phyloP scores from a whole-genome alignment of 371 early-diverging fungal species.

The Syncephalastrum contaminatum region DNA sequence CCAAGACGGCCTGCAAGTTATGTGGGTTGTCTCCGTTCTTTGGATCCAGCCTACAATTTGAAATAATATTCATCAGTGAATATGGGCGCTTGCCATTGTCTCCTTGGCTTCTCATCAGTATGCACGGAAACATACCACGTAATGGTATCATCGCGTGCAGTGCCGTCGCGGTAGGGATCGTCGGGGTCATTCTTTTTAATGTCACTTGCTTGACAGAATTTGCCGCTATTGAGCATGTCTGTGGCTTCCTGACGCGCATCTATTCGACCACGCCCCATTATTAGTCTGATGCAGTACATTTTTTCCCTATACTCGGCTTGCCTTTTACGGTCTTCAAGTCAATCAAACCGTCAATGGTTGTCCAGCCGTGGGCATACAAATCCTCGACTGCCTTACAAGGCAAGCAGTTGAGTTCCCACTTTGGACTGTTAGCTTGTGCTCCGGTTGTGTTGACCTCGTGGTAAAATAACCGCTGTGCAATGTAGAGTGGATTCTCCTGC shows the following conservation, averaged over 20 bases:
- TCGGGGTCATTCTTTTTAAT: conserved; percentile 32
- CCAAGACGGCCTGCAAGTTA: conserved; percentile 34
- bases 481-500: conserved; percentile 44
- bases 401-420: conserved; percentile 29
- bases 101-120: not conserved
- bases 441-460: conserved; percentile 43
- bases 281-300: too few relatives aligned
- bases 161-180: conserved; percentile 60
- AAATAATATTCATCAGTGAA: conserved; percentile 1
- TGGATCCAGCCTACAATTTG: conserved; percentile 23
- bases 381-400: conserved; percentile 37
- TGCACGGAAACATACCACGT: conserved; percentile 35
- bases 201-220: conserved; percentile 32
- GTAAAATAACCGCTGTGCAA: conserved; percentile 52
- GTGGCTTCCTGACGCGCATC: conserved; percentile 37
- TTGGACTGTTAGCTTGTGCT: conserved; percentile 21
- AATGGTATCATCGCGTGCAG: conserved; percentile 62
- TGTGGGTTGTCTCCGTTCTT: conserved; percentile 9
- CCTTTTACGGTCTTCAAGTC: conserved; percentile 39
- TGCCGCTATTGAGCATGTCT: conserved; percentile 19
- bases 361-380: conserved; percentile 56
- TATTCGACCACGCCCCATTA: not conserved
- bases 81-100: not conserved
- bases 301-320: not conserved
- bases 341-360: conserved; percentile 47